These are phyloP conservation scores for Solanum gracilifrons DNA, from an alignment of 257 asterid genomes.

Conservation along the genomic window DNA sequence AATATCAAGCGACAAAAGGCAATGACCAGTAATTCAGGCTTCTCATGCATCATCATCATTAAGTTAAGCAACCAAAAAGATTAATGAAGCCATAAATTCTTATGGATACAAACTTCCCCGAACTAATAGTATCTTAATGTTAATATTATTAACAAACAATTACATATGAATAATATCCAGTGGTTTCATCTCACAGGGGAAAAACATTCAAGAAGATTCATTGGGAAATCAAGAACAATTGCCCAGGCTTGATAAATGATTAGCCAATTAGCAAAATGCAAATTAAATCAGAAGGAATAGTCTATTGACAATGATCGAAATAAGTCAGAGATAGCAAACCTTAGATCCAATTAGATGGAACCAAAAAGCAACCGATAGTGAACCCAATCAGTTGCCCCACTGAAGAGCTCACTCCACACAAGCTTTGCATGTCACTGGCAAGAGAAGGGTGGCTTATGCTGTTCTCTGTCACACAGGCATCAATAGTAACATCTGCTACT, in stretches of 20 bases:
- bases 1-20: background rate
- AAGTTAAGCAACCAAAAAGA: background rate
- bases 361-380: constrained; percentile 54
- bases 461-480: constrained; percentile 58
- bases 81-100: background rate
- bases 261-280: background rate
- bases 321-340: constrained; percentile 15
- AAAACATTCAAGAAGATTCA: background rate
- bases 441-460: constrained; percentile 39
- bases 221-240: background rate
- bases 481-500: constrained; percentile 59
- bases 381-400: constrained; percentile 62
- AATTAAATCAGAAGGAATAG: background rate
- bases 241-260: background rate
- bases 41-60: background rate
- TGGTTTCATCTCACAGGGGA: background rate
- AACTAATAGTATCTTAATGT: background rate
- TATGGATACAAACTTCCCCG: background rate
- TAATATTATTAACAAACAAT: background rate
- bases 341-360: constrained; percentile 54
- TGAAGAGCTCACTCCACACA: constrained; percentile 42
- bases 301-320: background rate
- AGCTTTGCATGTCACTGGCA: constrained; percentile 68
- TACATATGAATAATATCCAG: background rate
- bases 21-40: background rate